Base-by-base conservation (phyloP, 805 yeast species). In the Yamadazyma nakazawae region DNA sequence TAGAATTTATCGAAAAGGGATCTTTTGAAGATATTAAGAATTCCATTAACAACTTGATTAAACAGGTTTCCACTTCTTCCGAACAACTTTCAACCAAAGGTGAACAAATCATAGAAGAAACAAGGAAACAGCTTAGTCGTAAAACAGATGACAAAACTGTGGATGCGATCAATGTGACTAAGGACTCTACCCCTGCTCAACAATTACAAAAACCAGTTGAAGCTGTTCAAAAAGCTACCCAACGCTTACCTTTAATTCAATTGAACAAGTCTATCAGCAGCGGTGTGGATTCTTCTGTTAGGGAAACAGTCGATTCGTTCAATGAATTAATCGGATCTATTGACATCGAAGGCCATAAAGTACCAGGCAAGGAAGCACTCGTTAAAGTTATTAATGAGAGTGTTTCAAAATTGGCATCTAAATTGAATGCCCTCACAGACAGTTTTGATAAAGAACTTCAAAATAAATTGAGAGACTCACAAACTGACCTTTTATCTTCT, bases 191-290 rank as follows among this genome's bases (percentile, higher is more conserved):
- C 12, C 76, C 76, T 28, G 73, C 66, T 11, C 64, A 70, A 47
- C 76, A 71, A 52, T 65, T 71, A 50, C 74, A 68, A 50, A 68
- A 62, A 48, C 70, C 70, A 16, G 74, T 67, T 4, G 75, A 68
- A 51, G 55, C 65, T 18, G 62, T 64, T 26, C 60, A 55, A 32
- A 66, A 60, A 43, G 59, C 60, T 17, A 50, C 61, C 31, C 59
- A 59, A 38, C 63, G 59, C 34, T 63, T 71, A 51, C 74, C 75
- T 3, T 58, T 65, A 36, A 58, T 70, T 42, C 52, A 65, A 53
- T 53, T 65, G 43, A 50, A 51, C 40, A 51, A 54, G n/a, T 55
- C 53, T 21, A 50, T 53, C 25, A 54, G 50, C n/a, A 46, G 58
- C 10, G 44, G 57, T 9, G 63, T 64, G 17, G 76, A 70, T 49